phyloP scores from a whole-genome alignment of 164 flowering plant genomes.

The Piper longum region DNA sequence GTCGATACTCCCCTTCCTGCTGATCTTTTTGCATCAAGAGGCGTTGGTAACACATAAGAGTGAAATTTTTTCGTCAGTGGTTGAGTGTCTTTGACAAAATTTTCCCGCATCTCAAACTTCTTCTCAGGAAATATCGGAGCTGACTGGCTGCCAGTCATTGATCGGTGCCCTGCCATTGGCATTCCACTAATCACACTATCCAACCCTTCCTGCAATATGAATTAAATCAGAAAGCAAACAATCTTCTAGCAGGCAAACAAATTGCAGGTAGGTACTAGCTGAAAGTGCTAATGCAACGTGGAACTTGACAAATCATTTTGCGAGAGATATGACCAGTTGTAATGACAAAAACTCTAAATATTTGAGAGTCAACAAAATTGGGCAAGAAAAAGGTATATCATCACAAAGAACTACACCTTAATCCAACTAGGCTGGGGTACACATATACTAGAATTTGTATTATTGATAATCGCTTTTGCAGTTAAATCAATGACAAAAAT shows the following conservation, averaged over 20 bases:
- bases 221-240: not conserved
- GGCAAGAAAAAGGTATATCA: no score
- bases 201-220: constrained; percentile 36
- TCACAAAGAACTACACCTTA: no score
- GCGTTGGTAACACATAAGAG: constrained; percentile 83
- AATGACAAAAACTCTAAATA: no score
- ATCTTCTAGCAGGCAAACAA: not conserved
- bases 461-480: no score
- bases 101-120: constrained; percentile 26
- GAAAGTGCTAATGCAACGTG: no score
- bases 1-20: constrained; percentile 16
- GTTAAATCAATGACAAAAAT: no score
- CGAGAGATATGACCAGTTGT: no score
- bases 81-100: constrained; percentile 13
- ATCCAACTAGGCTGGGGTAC: no score
- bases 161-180: constrained; percentile 19
- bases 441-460: no score
- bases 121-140: constrained; percentile 65
- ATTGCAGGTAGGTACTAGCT: no score
- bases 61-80: constrained; percentile 39
- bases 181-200: constrained; percentile 24
- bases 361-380: no score
- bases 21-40: constrained; percentile 42
- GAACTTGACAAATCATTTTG: no score
- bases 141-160: constrained; percentile 46